Conservation (phyloP, 1,284 basidiomycete species). For the Leccinum solheimii region DNA sequence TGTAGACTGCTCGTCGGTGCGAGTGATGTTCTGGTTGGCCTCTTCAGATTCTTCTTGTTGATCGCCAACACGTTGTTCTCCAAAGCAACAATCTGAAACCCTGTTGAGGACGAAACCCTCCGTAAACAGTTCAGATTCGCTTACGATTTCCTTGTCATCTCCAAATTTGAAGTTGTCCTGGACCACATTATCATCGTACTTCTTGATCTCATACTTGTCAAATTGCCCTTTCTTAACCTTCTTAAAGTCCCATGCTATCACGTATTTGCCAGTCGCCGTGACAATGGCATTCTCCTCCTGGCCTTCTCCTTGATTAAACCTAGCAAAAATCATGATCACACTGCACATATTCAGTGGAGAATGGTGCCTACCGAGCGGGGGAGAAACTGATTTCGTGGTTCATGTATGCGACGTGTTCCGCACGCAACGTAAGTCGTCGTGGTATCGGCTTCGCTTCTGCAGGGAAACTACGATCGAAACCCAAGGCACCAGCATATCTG, state of each 20-base stretch:
- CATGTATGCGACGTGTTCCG: conserved; percentile 97
- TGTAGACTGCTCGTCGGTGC: conserved; percentile 45
- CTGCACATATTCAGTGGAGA: background rate
- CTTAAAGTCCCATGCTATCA: conserved; percentile 95
- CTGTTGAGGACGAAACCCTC: conserved; percentile 2
- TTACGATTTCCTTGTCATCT: conserved; percentile 90
- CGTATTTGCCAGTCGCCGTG: conserved; percentile 93
- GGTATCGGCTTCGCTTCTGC: conserved; percentile 93
- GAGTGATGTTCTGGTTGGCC: conserved; percentile 82
- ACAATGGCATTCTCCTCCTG: conserved; percentile 94
- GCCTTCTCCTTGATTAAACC: conserved; percentile 90
- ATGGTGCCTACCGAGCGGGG: conserved; percentile 71
- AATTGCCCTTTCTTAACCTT: conserved; percentile 91
- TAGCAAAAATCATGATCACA: conserved; percentile 33
- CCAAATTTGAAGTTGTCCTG: conserved; percentile 97
- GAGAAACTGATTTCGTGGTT: conserved; percentile 86
- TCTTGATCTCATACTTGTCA: conserved; percentile 95
- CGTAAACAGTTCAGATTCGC: conserved; percentile 28
- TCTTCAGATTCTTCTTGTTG: conserved; percentile 89
- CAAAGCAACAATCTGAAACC: conserved; percentile 81
- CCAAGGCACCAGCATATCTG: conserved; percentile 81
- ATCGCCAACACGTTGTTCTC: conserved; percentile 93
- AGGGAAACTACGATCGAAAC: conserved; percentile 96
- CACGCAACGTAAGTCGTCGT: conserved; percentile 83
- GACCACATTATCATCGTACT: conserved; percentile 92